Conservation (phyloP, 805 yeast genomes). For the Yamadazyma paraphyllophila region DNA sequence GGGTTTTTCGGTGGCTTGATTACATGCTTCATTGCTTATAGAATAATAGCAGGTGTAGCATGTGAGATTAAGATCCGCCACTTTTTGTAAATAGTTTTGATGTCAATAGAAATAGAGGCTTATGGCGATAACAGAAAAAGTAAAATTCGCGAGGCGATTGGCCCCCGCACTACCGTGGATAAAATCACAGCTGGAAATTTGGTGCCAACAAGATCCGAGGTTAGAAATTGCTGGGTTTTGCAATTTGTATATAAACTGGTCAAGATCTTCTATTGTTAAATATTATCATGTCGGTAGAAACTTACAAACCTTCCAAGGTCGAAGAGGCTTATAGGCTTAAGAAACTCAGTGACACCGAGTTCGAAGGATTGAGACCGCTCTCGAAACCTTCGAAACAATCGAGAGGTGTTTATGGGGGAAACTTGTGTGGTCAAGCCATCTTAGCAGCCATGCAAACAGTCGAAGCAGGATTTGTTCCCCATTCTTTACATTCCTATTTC, state of each 20-base stretch:
- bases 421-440: slow-evolving; percentile 38
- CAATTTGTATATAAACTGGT: neutral
- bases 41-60: slow-evolving; percentile 27
- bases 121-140: neutral
- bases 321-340: slow-evolving; percentile 11
- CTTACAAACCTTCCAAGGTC: neutral
- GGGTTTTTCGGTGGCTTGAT: slow-evolving; percentile 34
- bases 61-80: slow-evolving; percentile 27
- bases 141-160: neutral
- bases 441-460: slow-evolving; percentile 36
- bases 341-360: slow-evolving; percentile 13
- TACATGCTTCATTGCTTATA: slow-evolving; percentile 33
- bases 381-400: slow-evolving; percentile 27
- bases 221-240: neutral
- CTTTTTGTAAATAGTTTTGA: slow-evolving; percentile 14
- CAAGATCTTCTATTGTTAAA: neutral
- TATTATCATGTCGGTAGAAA: slow-evolving; percentile 3
- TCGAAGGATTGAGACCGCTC: slow-evolving; percentile 25
- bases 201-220: neutral
- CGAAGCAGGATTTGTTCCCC: slow-evolving; percentile 31
- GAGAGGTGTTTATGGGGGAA: slow-evolving; percentile 43
- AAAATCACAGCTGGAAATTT: neutral
- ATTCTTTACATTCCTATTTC: slow-evolving; percentile 40
- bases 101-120: neutral
- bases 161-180: neutral